A percentile compares a stretch with the other conserved stretches of the same genome.
These are phyloP conservation scores for Paraglomus brasilianum DNA, from an alignment of 192 early-diverging fungal genomes.

Conservation along the genomic window DNA sequence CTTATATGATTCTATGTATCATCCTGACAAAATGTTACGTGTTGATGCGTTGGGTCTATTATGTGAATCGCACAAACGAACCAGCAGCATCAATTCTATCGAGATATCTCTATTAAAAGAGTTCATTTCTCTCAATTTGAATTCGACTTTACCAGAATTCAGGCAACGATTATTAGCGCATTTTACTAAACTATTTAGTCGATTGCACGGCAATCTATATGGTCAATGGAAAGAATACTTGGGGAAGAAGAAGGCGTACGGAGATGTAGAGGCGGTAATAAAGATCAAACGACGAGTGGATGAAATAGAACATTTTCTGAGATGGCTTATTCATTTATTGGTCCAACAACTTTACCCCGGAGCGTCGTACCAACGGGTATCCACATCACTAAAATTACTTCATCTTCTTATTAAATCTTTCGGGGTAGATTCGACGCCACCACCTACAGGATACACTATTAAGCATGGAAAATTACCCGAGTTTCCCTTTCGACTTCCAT, in stretches of 20 bases:
- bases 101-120: constrained; percentile 67
- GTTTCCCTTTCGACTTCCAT: constrained; percentile 56
- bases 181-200: constrained; percentile 57
- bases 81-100: constrained; percentile 54
- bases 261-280: constrained; percentile 21
- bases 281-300: constrained; percentile 43
- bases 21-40: constrained; percentile 70
- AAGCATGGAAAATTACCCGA: constrained; percentile 41
- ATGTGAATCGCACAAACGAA: constrained; percentile 74
- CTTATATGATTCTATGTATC: constrained; percentile 65
- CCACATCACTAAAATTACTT: constrained; percentile 57
- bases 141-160: constrained; percentile 76
- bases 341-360: constrained; percentile 71
- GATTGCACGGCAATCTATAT: constrained; percentile 57
- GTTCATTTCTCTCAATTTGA: constrained; percentile 70
- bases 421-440: constrained; percentile 50
- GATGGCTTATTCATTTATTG: constrained; percentile 58
- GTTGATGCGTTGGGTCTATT: constrained; percentile 78
- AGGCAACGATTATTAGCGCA: constrained; percentile 70
- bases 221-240: constrained; percentile 37
- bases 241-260: constrained; percentile 25
- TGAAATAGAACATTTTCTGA: constrained; percentile 53
- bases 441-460: constrained; percentile 44
- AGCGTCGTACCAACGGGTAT: constrained; percentile 68
- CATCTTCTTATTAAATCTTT: constrained; percentile 50